A percentile compares a stretch with the other conserved stretches of the same genome.
Evolutionary conservation across 140 eudicot species (phyloP).

Genomic region (Cichorium intybus): DNA sequence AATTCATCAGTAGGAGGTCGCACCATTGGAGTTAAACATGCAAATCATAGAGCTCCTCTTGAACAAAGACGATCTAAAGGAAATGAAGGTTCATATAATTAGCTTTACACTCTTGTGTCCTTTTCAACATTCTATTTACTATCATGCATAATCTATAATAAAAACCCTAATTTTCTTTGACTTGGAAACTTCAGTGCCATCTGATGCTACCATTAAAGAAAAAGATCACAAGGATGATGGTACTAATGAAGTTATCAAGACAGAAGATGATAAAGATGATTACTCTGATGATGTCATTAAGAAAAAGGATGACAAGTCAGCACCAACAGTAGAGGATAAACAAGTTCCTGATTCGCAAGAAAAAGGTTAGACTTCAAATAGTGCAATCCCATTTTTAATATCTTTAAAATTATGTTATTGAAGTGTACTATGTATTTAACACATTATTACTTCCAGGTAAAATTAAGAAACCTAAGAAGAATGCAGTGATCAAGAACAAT

Average conservation of each 20-base stretch:
- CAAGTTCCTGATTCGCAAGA: slow-evolving; percentile 29
- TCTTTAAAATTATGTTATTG: background rate
- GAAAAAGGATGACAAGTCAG: slow-evolving; percentile 32
- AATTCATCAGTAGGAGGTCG: slow-evolving; percentile 85
- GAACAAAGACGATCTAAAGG: slow-evolving; percentile 79
- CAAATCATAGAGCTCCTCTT: slow-evolving; percentile 79
- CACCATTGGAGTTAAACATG: slow-evolving; percentile 78
- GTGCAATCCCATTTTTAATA: background rate
- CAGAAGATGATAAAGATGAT: slow-evolving; percentile 23
- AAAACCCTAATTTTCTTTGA: background rate
- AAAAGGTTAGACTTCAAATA: slow-evolving; percentile 31
- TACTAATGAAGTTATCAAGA: slow-evolving; percentile 10
- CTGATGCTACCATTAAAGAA: slow-evolving; percentile 26
- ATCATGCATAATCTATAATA: background rate
- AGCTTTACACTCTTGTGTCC: background rate
- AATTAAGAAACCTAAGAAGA: slow-evolving; percentile 27
- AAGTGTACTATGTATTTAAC: background rate
- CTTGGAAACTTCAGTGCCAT: slow-evolving; percentile 17
- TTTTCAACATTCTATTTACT: background rate
- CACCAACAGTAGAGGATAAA: slow-evolving; percentile 25
- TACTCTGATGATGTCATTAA: slow-evolving; percentile 26
- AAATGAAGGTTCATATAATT: slow-evolving; percentile 51
- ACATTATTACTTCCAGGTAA: slow-evolving; percentile 26
- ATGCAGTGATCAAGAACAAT: slow-evolving; percentile 20
- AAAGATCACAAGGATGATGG: slow-evolving; percentile 4